A percentile compares a stretch with the other conserved stretches of the same genome.
Conservation (phyloP, 257 asterid genomes). For the Scutellaria baicalensis region DNA sequence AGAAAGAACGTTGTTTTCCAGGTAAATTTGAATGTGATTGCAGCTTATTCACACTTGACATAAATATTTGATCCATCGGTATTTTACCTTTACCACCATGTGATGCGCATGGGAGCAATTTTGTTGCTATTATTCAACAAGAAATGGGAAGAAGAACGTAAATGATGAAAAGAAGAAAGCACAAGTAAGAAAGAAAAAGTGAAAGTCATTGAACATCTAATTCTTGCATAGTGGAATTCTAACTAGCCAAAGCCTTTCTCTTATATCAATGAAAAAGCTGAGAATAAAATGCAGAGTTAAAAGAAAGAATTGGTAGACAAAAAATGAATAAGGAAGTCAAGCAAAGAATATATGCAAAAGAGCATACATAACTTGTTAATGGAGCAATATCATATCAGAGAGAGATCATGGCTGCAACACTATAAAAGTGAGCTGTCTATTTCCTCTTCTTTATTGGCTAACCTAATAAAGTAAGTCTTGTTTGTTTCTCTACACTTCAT, state of each 20-base stretch:
- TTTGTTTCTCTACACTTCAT: background rate
- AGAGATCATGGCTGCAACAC: constrained; percentile 1
- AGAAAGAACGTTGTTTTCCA: background rate
- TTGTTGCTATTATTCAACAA: too few species aligned
- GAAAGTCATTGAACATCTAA: constrained; percentile 13
- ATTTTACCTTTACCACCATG: background rate
- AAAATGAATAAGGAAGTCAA: background rate
- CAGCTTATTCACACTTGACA: too few species aligned
- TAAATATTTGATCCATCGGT: too few species aligned
- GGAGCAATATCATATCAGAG: constrained; percentile 10
- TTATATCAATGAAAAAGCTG: constrained; percentile 20
- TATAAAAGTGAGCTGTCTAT: background rate
- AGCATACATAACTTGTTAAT: constrained; percentile 11
- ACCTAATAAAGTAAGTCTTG: constrained; percentile 1
- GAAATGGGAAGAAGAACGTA: background rate
- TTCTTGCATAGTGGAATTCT: constrained; percentile 13
- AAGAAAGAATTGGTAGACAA: background rate
- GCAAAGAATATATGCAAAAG: background rate
- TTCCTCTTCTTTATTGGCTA: constrained; percentile 3
- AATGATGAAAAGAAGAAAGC: background rate
- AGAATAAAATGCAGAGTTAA: background rate
- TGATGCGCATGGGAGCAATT: background rate
- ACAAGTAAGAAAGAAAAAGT: constrained; percentile 17
- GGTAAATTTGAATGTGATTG: too few species aligned
- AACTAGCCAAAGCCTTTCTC: constrained; percentile 24